These are phyloP conservation scores for Nidula microcarpa DNA, from an alignment of 768 basidiomycete species.

Conservation along the genomic window DNA sequence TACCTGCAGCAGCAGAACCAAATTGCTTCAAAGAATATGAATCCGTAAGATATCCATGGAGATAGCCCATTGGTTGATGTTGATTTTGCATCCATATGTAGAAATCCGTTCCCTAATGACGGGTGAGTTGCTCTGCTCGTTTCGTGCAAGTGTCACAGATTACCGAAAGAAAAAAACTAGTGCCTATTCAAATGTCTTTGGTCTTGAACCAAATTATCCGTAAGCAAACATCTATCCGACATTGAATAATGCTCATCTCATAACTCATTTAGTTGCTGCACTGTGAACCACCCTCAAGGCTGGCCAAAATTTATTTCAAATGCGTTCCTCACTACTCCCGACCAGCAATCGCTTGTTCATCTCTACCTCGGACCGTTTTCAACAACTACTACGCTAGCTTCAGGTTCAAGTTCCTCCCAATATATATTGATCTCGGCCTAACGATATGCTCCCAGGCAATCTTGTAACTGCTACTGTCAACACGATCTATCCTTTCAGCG, in stretches of 20 bases:
- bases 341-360: conserved; percentile 42
- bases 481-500: conserved; percentile 50
- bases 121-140: conserved; percentile 30
- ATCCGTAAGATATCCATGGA: conserved; percentile 24
- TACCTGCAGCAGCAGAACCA: conserved; percentile 61
- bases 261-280: conserved; percentile 34
- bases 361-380: conserved; percentile 47
- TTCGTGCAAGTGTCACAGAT: not conserved
- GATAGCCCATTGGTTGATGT: not conserved
- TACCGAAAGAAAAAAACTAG: conserved; percentile 14
- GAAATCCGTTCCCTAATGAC: conserved; percentile 51
- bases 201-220: conserved; percentile 49
- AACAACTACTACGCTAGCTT: conserved; percentile 33
- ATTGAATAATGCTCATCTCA: not conserved
- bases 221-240: conserved; percentile 13
- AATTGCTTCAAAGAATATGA: conserved; percentile 54
- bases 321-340: conserved; percentile 45
- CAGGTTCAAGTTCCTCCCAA: conserved; percentile 19
- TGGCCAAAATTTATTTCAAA: conserved; percentile 54
- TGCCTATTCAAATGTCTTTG: conserved; percentile 47
- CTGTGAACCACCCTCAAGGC: conserved; percentile 51
- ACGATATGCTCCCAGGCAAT: conserved; percentile 27
- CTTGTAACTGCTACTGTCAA: conserved; percentile 39
- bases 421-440: conserved; percentile 14
- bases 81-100: conserved; percentile 9